Evolutionary conservation across 83 land plant genomes (phyloP), one percentile per base, ranked within the genome.

Genomic region (Picea mariana): DNA sequence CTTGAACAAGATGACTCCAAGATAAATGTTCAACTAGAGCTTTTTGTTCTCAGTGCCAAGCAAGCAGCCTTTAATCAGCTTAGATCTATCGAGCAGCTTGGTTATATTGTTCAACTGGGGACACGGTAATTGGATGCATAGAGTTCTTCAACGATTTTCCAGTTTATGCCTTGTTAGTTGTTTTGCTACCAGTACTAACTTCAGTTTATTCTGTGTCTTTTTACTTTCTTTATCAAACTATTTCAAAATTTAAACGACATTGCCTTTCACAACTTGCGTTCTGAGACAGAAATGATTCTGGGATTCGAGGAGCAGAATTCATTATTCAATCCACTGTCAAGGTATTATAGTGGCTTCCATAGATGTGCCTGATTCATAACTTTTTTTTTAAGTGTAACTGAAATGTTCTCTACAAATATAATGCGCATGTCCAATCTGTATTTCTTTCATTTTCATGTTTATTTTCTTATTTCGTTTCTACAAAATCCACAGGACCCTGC

Each of bases 41-140:
- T n/a, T n/a, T n/a, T n/a, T n/a, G n/a, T n/a, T n/a, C n/a, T n/a
- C n/a, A n/a, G n/a, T n/a, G n/a, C n/a, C n/a, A n/a, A n/a, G n/a
- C n/a, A n/a, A n/a, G n/a, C 87, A 77, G 93, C 93, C 1, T 97
- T 97, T 63, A 89, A 95, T 88, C 98, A 97, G 85, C 93, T 97
- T 79, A 80, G 98, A 87, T 85, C 99, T 17, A 93, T 95, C 82
- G 96, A 97, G 89, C 98, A 97, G 80, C 98, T 97, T 80, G 99
- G 99, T 24, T 97, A 97, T 85, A 88, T 97, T 55, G 92, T 92
- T 59, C 87, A 81, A 12, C 90, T 97, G 62, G 85, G 87, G 90
- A 87, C 88, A 76, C 87, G 97, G 97, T 93, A 81, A 86, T 75
- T 77, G 6, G 38, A 65, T 73, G 13, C 55, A 73, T 42, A 77